Conservation (phyloP, 305 asterid genomes). For the Lippia alba region DNA sequence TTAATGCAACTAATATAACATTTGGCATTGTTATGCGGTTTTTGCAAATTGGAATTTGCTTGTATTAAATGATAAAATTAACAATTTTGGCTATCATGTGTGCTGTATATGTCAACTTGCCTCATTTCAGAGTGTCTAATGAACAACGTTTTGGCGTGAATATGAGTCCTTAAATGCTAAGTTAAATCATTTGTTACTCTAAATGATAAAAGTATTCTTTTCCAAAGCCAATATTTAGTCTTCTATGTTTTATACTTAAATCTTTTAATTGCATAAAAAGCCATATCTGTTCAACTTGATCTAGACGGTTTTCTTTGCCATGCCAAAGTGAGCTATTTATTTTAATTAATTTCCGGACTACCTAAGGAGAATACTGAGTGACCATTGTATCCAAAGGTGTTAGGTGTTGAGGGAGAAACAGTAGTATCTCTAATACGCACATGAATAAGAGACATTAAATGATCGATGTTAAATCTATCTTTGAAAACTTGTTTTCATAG, state of each 20-base stretch:
- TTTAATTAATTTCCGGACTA: slow-evolving; percentile 9
- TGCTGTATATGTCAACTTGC: not conserved
- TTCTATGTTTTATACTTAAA: not conserved
- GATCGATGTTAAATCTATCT: too few relatives aligned
- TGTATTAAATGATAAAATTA: not conserved
- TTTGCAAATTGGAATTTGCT: slow-evolving; percentile 6
- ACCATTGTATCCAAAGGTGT: not conserved
- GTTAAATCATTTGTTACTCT: slow-evolving; percentile 10
- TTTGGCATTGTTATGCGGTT: not conserved
- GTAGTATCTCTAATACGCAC: too few relatives aligned
- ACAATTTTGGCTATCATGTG: slow-evolving; percentile 3
- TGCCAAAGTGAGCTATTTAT: slow-evolving; percentile 23
- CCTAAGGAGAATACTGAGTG: not conserved
- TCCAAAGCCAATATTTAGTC: not conserved
- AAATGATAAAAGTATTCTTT: not conserved
- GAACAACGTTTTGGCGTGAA: not conserved
- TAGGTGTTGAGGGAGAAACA: too few relatives aligned
- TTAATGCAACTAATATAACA: slow-evolving; percentile 1
- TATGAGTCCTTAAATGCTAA: not conserved
- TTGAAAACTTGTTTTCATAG: too few relatives aligned
- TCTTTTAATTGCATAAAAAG: slow-evolving; percentile 7
- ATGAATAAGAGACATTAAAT: too few relatives aligned
- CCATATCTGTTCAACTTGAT: slow-evolving; percentile 2
- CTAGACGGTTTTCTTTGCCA: slow-evolving; percentile 22
- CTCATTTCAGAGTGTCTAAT: not conserved